phyloP scores from a whole-genome alignment of 139 green algal genomes.

The Nannochloris sp. region DNA sequence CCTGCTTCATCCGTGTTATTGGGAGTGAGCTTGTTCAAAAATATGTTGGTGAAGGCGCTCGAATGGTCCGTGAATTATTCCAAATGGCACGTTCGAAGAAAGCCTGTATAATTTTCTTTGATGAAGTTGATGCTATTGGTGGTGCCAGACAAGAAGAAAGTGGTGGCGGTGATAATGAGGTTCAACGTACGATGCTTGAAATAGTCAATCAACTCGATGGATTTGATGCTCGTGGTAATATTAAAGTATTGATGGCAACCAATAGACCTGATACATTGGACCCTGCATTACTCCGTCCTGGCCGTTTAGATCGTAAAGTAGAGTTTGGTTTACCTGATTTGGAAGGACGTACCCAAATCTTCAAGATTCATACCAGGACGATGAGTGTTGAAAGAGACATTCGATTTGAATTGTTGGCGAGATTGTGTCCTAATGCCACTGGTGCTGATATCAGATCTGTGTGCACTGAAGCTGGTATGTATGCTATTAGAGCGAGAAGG shows the following conservation, averaged over 20 bases:
- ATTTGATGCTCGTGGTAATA: slow-evolving; percentile 97
- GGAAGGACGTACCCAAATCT: slow-evolving; percentile 85
- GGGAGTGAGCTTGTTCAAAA: slow-evolving; percentile 98
- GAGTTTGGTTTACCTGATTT: slow-evolving; percentile 97
- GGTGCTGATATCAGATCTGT: slow-evolving; percentile 93
- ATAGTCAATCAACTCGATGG: slow-evolving; percentile 99
- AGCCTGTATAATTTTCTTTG: slow-evolving; percentile 98
- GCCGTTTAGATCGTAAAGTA: slow-evolving; percentile 94
- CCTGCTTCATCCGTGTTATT: slow-evolving; percentile 99
- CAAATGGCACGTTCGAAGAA: slow-evolving; percentile 97
- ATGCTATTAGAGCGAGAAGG: slow-evolving; percentile 76
- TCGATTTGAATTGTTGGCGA: slow-evolving; percentile 87
- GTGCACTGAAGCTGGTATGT: slow-evolving; percentile 97
- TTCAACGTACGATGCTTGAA: slow-evolving; percentile 99
- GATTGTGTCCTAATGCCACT: slow-evolving; percentile 93
- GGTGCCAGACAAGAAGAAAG: slow-evolving; percentile 93
- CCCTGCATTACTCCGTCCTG: slow-evolving; percentile 90
- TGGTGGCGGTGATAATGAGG: slow-evolving; percentile 96
- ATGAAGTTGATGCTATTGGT: slow-evolving; percentile 97
- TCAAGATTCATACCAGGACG: slow-evolving; percentile 94
- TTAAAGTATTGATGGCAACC: slow-evolving; percentile 98
- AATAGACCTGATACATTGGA: slow-evolving; percentile 97
- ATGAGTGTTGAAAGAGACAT: slow-evolving; percentile 98
- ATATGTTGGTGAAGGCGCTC: slow-evolving; percentile 96
- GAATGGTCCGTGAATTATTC: slow-evolving; percentile 72